These are phyloP conservation scores for Cutaneotrichosporon sp. DNA, from an alignment of 1,284 basidiomycete genomes.

Conservation along the genomic window DNA sequence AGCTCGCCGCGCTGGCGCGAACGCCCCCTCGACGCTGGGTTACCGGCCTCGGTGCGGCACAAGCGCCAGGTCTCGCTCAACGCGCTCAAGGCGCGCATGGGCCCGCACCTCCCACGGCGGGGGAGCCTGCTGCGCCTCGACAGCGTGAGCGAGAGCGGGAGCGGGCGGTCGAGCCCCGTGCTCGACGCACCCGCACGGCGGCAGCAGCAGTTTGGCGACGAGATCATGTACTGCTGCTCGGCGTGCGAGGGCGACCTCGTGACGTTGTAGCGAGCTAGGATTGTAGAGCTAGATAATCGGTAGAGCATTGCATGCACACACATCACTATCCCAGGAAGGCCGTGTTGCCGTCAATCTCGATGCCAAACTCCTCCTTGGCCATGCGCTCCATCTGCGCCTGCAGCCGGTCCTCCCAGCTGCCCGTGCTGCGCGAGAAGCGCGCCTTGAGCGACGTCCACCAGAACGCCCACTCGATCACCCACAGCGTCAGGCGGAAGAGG, in stretches of 20 bases:
- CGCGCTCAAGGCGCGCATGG: conserved; percentile 86
- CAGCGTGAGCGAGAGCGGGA: conserved; percentile 14
- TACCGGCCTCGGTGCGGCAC: conserved; percentile 74
- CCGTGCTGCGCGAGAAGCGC: conserved; percentile 33
- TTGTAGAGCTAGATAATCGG: not conserved
- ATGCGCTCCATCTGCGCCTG: conserved; percentile 53
- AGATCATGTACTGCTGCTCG: conserved; percentile 54
- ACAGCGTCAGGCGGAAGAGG: conserved; percentile 54
- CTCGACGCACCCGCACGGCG: not conserved
- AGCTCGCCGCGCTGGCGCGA: not conserved
- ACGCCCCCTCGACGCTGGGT: conserved; percentile 60
- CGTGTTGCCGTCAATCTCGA: conserved; percentile 54
- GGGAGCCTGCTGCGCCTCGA: conserved; percentile 4
- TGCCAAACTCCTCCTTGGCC: conserved; percentile 57
- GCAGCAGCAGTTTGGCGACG: conserved; percentile 51
- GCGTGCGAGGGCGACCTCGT: conserved; percentile 53
- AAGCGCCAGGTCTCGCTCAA: conserved; percentile 80
- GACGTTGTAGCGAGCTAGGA: conserved; percentile 32
- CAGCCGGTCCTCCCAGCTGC: conserved; percentile 49
- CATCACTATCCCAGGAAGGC: conserved; percentile 48
- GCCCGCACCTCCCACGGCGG: not conserved
- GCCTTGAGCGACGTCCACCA: conserved; percentile 46
- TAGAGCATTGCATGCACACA: conserved; percentile 15
- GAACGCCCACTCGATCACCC: conserved; percentile 56
- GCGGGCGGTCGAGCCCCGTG: conserved; percentile 5